Evolutionary conservation across 2,329 filamentous ascomycete genomes (phyloP), one percentile per base, ranked within the genome.

Genomic region (Cadophora gregata): DNA sequence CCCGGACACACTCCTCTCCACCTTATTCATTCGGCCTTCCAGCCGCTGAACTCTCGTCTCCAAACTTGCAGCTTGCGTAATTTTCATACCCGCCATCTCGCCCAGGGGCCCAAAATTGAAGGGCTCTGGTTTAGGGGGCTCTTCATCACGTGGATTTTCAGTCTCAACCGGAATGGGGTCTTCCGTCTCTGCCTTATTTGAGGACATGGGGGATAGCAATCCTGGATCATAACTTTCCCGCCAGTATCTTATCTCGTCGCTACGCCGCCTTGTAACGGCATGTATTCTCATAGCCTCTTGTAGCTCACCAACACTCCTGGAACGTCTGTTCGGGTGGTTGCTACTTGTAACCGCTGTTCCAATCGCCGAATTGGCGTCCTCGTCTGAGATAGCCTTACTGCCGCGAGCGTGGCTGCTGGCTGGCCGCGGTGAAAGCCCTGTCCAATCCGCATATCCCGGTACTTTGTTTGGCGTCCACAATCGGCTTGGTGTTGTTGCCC

Each of bases 191-290:
- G 80, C 78, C 24, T 76, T 77, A 51, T 79, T 77, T 2, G 85
- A 85, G 4, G 85, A 84, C 36, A 84, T 76, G 0, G 85, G 84
- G 7, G 86, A 87, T 63, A 83, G 74, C 60, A 84, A 79, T 0
- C 80, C 81, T 0, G 81, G 81, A 55, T 83, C 84, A 69, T 87
- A 86, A 68, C 87, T 89, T 72, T 86, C 84, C 67, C 88, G 82
- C 86, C 87, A 89, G 72, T 86, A 87, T 14, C 85, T 83, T 47
- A 89, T 88, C 75, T 90, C 88, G 64, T 88, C 86, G 73, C 86
- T 89, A 33, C 87, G 83, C 42, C 86, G 82, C 51, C 86, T 82
- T 4, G 76, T 66, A 48, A 77, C 77, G 1, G 69, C 71, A 25
- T 78, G 76, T 21, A 72, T 72, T 4, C 77, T 75, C 3, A 78